Conservation (phyloP, 148 eudicot genomes). For the Suaeda aralocaspica region DNA sequence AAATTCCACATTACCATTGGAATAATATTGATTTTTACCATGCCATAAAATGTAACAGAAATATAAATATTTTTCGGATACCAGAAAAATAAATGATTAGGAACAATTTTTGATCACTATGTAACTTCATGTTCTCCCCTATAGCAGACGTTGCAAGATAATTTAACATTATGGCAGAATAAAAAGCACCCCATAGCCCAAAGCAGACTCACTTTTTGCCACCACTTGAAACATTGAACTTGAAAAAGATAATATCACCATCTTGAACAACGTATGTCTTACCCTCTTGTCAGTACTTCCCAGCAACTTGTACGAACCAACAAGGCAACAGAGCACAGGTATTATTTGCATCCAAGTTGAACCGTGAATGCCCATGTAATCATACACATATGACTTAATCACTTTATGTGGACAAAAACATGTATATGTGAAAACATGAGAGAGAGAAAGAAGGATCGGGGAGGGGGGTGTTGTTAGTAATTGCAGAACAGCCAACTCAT, state of each 20-base stretch:
- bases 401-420: too few species aligned
- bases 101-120: background rate
- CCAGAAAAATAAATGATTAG: background rate
- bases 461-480: too few species aligned
- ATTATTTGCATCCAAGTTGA: too few species aligned
- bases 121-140: background rate
- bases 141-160: background rate
- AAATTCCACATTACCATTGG: too few species aligned
- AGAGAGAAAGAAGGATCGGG: too few species aligned
- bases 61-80: too few species aligned
- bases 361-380: too few species aligned
- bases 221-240: constrained; percentile 92
- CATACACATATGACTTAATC: too few species aligned
- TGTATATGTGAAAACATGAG: too few species aligned
- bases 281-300: constrained; percentile 94
- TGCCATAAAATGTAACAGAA: too few species aligned
- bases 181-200: background rate
- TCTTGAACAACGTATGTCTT: constrained; percentile 94
- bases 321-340: background rate
- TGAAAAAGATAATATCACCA: constrained; percentile 92
- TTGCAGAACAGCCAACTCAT: too few species aligned
- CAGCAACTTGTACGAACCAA: constrained; percentile 59
- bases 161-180: background rate
- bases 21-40: too few species aligned
- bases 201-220: constrained; percentile 72